A percentile compares a stretch with the other conserved stretches of the same genome.
Evolutionary conservation across 2,329 filamentous ascomycete species (phyloP).

Genomic region (Apiospora hydei): DNA sequence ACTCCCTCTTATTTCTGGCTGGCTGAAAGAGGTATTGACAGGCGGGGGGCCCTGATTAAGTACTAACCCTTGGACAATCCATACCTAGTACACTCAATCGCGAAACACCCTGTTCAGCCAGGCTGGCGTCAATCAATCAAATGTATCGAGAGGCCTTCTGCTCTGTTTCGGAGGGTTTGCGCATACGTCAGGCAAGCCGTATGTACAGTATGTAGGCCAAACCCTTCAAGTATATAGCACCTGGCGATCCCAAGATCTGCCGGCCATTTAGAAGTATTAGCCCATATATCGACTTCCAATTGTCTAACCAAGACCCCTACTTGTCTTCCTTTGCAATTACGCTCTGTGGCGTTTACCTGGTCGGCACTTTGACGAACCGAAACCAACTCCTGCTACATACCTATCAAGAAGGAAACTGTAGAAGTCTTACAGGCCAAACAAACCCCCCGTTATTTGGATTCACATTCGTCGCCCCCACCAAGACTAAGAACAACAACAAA

Average conservation of each 20-base stretch:
- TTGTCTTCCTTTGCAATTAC: background rate
- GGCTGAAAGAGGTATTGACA: background rate
- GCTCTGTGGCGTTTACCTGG: background rate
- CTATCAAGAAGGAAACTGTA: background rate
- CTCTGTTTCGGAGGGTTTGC: background rate
- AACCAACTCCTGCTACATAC: background rate
- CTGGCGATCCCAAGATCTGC: constrained; percentile 20
- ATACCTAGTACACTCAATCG: background rate
- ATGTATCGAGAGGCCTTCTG: background rate
- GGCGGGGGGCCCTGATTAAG: background rate
- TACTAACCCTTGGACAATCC: background rate
- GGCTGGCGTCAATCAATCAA: background rate
- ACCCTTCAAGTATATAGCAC: constrained; percentile 18
- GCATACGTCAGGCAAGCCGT: constrained; percentile 9
- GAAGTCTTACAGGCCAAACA: background rate
- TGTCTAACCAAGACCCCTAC: background rate
- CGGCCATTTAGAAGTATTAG: background rate
- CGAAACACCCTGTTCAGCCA: constrained; percentile 3
- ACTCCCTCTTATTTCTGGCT: background rate
- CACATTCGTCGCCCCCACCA: background rate
- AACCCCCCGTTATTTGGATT: background rate
- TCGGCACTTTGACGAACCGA: background rate
- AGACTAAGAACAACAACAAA: background rate
- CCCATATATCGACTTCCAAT: constrained; percentile 4
- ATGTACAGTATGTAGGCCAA: background rate